Conservation (phyloP, 441 rosid species). For the Adansonia grandidieri region DNA sequence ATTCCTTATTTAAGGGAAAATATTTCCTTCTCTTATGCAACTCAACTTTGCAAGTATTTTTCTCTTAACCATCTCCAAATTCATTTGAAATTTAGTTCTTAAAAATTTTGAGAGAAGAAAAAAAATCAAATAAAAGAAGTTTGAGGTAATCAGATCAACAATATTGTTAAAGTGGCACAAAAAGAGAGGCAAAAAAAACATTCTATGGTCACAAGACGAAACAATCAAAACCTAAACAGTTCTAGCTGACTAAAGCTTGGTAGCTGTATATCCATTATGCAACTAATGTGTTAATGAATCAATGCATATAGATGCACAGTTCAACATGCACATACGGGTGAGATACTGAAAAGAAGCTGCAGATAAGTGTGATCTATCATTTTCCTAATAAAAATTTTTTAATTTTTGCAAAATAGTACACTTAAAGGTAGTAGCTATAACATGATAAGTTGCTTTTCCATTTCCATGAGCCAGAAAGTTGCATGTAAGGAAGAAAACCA, state of each 20-base stretch:
- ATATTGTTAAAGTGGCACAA: not conserved
- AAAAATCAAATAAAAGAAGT: not conserved
- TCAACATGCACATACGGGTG: not conserved
- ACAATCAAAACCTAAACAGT: not conserved
- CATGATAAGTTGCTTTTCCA: not conserved
- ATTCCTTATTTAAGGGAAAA: not conserved
- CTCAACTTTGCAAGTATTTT: constrained; percentile 9
- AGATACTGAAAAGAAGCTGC: not conserved
- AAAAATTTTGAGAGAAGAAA: not conserved
- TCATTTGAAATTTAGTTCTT: constrained; percentile 7
- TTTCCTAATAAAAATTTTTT: not conserved
- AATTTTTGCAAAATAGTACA: not conserved
- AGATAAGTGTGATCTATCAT: not conserved
- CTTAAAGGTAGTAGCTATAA: not conserved
- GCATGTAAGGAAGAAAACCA: not conserved
- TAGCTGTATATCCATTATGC: not conserved
- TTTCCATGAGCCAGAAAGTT: not conserved
- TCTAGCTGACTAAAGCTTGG: constrained; percentile 5
- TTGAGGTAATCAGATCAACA: not conserved
- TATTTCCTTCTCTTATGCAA: not conserved
- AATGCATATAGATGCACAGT: not conserved
- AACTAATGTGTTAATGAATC: not conserved
- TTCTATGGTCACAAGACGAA: not conserved
- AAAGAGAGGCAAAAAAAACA: not conserved
- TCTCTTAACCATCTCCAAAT: not conserved